Conservation (phyloP, 2,329 filamentous ascomycete species). For the Emmonsiellopsis sp. region DNA sequence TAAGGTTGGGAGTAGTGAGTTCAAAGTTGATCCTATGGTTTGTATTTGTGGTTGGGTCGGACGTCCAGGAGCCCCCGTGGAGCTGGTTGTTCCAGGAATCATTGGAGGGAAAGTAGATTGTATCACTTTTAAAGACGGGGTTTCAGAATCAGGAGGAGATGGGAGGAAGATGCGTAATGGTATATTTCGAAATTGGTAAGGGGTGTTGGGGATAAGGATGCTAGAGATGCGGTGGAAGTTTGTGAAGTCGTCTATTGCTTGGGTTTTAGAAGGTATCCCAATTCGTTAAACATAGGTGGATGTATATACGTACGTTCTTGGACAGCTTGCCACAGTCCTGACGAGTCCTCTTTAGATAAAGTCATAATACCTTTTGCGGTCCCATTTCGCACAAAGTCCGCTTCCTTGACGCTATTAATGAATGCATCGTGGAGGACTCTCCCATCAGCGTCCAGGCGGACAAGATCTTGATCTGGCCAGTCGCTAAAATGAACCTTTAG, state of each 20-base stretch:
- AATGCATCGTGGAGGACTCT: slow-evolving; percentile 55
- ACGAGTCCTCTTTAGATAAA: slow-evolving; percentile 73
- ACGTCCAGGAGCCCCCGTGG: slow-evolving; percentile 12
- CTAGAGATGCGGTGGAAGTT: slow-evolving; percentile 66
- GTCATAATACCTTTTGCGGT: slow-evolving; percentile 86
- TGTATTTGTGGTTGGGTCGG: slow-evolving; percentile 39
- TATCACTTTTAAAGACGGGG: slow-evolving; percentile 52
- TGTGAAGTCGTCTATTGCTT: slow-evolving; percentile 54
- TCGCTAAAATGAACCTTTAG: slow-evolving; percentile 53
- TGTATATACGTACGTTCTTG: slow-evolving; percentile 50
- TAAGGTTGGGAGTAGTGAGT: slow-evolving; percentile 63
- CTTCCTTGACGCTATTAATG: slow-evolving; percentile 65
- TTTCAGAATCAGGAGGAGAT: slow-evolving; percentile 45
- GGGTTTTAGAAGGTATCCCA: not conserved
- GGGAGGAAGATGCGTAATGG: slow-evolving; percentile 82
- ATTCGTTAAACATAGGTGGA: not conserved
- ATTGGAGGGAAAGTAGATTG: slow-evolving; percentile 60
- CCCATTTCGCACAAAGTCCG: slow-evolving; percentile 79
- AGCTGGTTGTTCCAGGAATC: slow-evolving; percentile 21
- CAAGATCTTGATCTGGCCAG: slow-evolving; percentile 49
- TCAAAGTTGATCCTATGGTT: slow-evolving; percentile 69
- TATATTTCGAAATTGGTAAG: slow-evolving; percentile 68
- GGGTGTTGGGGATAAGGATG: slow-evolving; percentile 60
- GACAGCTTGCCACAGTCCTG: slow-evolving; percentile 71
- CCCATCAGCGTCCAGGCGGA: slow-evolving; percentile 45